Percentiles rank a stretch among this genome's conserved stretches.
Evolutionary conservation across 2,329 filamentous ascomycete species (phyloP).

Genomic region (Cryoendolithus antarcticus): DNA sequence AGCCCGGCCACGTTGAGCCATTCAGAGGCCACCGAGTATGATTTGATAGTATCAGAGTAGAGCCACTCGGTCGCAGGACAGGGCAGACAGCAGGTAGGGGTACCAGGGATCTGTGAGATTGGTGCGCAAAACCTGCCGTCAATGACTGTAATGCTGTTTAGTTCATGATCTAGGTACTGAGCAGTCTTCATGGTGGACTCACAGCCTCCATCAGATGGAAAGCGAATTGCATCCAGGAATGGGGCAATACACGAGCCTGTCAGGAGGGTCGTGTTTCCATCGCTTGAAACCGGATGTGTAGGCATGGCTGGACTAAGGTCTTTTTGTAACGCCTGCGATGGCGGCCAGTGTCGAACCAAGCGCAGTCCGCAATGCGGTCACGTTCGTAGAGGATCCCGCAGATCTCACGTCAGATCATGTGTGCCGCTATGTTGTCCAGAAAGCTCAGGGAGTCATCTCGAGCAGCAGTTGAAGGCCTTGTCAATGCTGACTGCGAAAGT

Average conservation of each 20-base stretch:
- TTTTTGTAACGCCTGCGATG: no score
- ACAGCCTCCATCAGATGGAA: slow-evolving; percentile 58
- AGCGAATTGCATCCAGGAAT: slow-evolving; percentile 50
- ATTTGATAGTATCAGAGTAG: slow-evolving; percentile 45
- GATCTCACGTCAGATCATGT: no score
- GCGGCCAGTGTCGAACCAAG: no score
- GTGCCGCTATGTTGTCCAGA: no score
- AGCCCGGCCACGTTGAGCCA: slow-evolving; percentile 71
- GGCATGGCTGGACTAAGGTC: no score
- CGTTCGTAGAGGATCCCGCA: no score
- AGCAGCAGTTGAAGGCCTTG: no score
- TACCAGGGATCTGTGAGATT: slow-evolving; percentile 29
- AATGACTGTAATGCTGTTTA: slow-evolving; percentile 35
- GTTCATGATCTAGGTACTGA: slow-evolving; percentile 10
- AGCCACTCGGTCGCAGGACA: slow-evolving; percentile 77
- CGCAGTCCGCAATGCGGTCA: no score
- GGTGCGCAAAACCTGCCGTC: slow-evolving; percentile 46
- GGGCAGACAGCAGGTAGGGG: slow-evolving; percentile 67
- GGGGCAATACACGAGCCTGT: slow-evolving; percentile 46
- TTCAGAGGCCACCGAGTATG: slow-evolving; percentile 54
- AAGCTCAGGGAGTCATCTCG: no score
- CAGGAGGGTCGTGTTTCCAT: no score
- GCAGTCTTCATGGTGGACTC: slow-evolving; percentile 25
- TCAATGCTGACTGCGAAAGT: no score
- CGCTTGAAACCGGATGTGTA: no score